Percentiles rank a stretch among this genome's conserved stretches.
Conservation (phyloP, 257 asterid genomes). For the Echites panduratus region DNA sequence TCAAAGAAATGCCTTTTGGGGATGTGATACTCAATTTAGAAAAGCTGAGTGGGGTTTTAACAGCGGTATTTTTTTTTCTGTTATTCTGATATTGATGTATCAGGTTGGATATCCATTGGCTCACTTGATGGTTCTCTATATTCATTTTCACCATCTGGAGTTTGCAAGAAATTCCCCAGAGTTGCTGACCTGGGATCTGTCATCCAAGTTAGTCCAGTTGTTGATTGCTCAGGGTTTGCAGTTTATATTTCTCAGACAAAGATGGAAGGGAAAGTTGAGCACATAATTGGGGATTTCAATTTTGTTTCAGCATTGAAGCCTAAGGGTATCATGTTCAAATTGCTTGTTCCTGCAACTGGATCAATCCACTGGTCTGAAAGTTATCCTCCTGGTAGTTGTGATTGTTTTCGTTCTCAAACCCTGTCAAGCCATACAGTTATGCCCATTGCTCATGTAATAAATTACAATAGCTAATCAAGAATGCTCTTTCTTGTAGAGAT, state of each 20-base stretch:
- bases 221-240: conserved; percentile 84
- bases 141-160: conserved; percentile 76
- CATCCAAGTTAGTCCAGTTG: conserved; percentile 64
- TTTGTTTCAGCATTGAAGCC: conserved; percentile 73
- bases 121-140: conserved; percentile 85
- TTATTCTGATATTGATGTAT: conserved; percentile 16
- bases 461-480: not conserved
- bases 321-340: conserved; percentile 38
- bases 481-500: not conserved
- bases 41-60: not conserved
- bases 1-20: not conserved
- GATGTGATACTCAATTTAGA: not conserved
- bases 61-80: not conserved
- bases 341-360: conserved; percentile 64
- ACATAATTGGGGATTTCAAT: conserved; percentile 45
- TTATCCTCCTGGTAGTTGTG: conserved; percentile 66
- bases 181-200: conserved; percentile 37
- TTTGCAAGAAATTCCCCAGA: conserved; percentile 48
- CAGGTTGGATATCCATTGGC: conserved; percentile 94
- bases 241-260: conserved; percentile 62
- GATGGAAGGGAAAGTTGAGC: conserved; percentile 56
- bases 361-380: conserved; percentile 48
- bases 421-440: not conserved
- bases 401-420: conserved; percentile 12
- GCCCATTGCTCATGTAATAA: not conserved